Conservation (phyloP, 768 basidiomycete species). For the Leccinum obscurum region DNA sequence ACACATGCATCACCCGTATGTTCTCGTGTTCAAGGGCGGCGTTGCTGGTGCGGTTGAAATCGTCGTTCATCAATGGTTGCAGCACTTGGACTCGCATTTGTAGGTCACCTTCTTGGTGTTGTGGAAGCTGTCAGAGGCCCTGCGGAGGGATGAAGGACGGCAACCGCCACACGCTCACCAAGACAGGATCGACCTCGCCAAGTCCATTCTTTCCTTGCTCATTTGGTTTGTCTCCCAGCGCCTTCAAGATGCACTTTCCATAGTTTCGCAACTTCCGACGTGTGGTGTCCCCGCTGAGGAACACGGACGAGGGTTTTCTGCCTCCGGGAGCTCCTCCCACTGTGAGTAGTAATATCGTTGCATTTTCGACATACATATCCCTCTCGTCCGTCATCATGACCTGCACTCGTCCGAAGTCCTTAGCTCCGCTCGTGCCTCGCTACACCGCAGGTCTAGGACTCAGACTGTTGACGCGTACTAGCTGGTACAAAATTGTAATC, state of each 20-base stretch:
- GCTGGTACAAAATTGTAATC: too few species aligned
- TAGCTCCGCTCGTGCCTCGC: too few species aligned
- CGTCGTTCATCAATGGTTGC: background rate
- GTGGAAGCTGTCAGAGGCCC: slow-evolving; percentile 16
- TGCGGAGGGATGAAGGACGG: slow-evolving; percentile 1
- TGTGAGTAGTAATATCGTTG: too few species aligned
- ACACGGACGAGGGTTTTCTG: slow-evolving; percentile 4
- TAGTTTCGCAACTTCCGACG: slow-evolving; percentile 3
- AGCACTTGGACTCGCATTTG: background rate
- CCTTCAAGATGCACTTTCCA: background rate
- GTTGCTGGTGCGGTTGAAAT: slow-evolving; percentile 9
- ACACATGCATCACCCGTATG: background rate
- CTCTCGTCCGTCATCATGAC: too few species aligned
- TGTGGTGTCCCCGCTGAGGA: slow-evolving; percentile 12
- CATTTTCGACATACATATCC: too few species aligned
- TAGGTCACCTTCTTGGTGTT: slow-evolving; percentile 19
- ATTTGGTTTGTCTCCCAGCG: slow-evolving; percentile 14
- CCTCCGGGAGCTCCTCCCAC: background rate
- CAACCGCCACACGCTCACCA: slow-evolving; percentile 1
- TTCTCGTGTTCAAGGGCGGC: slow-evolving; percentile 1
- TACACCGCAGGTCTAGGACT: background rate
- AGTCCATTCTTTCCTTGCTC: slow-evolving; percentile 17
- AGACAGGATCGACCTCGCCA: slow-evolving; percentile 21
- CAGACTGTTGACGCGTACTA: too few species aligned
- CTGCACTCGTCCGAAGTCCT: too few species aligned